Base-by-base conservation (phyloP, 2,329 filamentous ascomycete species). In the Fusarium sp. region DNA sequence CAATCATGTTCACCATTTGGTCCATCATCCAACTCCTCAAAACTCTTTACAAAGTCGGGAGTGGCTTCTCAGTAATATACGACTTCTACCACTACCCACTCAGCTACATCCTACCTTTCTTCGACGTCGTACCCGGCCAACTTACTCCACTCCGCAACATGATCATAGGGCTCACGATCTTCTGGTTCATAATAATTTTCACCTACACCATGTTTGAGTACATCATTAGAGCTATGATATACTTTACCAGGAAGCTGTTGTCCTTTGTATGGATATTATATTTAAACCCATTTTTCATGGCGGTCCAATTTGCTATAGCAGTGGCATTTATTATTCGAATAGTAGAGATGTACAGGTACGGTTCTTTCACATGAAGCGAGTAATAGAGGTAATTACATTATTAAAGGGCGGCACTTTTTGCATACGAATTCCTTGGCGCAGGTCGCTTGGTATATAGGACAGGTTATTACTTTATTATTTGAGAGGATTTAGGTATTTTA, bases 171-270 rank as follows among this genome's bases (percentile, higher is more conserved):
- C 28, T 30, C 3, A 50, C 47, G 0, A 4, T 30, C 0, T 5
- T 50, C 14, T 15, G 30, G 2, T 32, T n/a, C 2, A 48, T 48
- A 3, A 22, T 30, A 5, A 15, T 48, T 22, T 22, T 48, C 14
- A 22, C 13, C 1, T 28, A 11, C 6, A 10, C 20, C 0, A n/a
- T 32, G 9, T 18, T 50, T 4, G 7, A n/a, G 11, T 13, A n/a
- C 0, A n/a, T 17, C 0, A 1, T 15, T 12, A n/a, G 2, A n/a
- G 10, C 20, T 17, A 8, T 18, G 1, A 12, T 22, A 8, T 17
- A 3, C 6, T 3, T n/a, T 10, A 6, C 20, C 4, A 32, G 20
- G 24, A 47, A 28, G 44, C 5, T 47, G 1, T 14, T 47, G 12
- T 28, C 24, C 24, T 20, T 28, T 6, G 0, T 47, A 20, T 47